These are phyloP conservation scores for Solanum rostratum DNA, from an alignment of 257 asterid species.

Conservation along the genomic window DNA sequence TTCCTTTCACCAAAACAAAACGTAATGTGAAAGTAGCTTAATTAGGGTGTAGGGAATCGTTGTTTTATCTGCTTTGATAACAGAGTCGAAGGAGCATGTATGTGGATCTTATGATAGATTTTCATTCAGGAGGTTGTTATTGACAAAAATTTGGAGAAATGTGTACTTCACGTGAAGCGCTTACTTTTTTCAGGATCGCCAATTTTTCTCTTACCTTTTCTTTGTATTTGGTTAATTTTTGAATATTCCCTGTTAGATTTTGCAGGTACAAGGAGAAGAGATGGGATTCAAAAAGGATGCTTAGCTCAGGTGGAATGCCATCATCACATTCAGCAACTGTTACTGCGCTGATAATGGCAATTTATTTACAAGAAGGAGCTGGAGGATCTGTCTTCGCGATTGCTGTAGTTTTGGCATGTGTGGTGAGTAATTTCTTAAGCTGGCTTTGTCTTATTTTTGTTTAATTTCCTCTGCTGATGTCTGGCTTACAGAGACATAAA, in stretches of 20 bases:
- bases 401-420: constrained; percentile 89
- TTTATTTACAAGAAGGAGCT: constrained; percentile 71
- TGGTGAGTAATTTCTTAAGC: constrained; percentile 90
- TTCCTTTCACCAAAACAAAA: neutral
- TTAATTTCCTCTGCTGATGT: constrained; percentile 22
- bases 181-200: neutral
- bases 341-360: constrained; percentile 70
- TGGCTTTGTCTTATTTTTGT: constrained; percentile 35
- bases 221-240: constrained; percentile 26
- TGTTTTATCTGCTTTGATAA: neutral
- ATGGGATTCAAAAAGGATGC: constrained; percentile 90
- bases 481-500: neutral
- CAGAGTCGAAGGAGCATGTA: neutral
- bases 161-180: neutral
- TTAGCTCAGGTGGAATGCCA: constrained; percentile 99
- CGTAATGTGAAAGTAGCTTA: neutral
- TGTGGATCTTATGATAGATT: neutral
- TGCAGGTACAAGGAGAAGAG: constrained; percentile 88
- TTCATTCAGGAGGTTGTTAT: neutral
- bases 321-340: constrained; percentile 96
- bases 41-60: neutral
- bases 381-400: constrained; percentile 75
- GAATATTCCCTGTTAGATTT: constrained; percentile 32
- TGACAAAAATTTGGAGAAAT: neutral
- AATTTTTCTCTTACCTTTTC: neutral